Percentiles rank a stretch among this genome's conserved stretches.
These are phyloP conservation scores for Haplosporangium sp. DNA, from an alignment of 371 early-diverging fungal species.

Conservation along the genomic window DNA sequence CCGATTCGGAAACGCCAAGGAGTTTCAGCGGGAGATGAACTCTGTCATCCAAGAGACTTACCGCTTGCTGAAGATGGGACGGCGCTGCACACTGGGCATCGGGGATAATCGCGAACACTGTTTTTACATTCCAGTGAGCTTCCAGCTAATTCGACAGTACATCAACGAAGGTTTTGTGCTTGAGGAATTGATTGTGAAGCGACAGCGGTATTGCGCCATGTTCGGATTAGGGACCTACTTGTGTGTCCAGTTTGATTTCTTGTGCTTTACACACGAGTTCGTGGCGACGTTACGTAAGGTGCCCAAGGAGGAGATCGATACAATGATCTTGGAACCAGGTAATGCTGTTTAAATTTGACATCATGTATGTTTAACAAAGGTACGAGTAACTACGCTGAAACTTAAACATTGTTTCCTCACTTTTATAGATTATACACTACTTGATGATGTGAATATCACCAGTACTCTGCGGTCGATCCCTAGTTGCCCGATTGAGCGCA, in stretches of 20 bases:
- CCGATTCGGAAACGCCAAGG: constrained; percentile 76
- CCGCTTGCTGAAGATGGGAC: constrained; percentile 78
- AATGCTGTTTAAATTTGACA: constrained; percentile 4
- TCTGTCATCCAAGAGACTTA: constrained; percentile 78
- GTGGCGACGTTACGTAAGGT: constrained; percentile 86
- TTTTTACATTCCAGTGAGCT: constrained; percentile 90
- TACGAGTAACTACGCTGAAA: not conserved
- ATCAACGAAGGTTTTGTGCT: constrained; percentile 87
- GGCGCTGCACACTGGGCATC: constrained; percentile 87
- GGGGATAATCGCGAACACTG: constrained; percentile 93
- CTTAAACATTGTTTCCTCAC: not conserved
- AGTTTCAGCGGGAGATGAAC: constrained; percentile 82
- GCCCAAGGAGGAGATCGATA: constrained; percentile 63
- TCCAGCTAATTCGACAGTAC: constrained; percentile 82
- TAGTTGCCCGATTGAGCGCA: constrained; percentile 80
- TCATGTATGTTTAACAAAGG: not conserved
- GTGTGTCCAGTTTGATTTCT: constrained; percentile 88
- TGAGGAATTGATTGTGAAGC: constrained; percentile 89
- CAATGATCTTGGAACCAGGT: constrained; percentile 62
- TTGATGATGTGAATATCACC: constrained; percentile 47
- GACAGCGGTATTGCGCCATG: constrained; percentile 92
- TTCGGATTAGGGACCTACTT: constrained; percentile 90
- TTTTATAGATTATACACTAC: constrained; percentile 25
- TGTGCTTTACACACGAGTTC: constrained; percentile 94
- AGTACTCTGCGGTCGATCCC: constrained; percentile 70